These are phyloP conservation scores for Fraxinus excelsior DNA, from an alignment of 257 asterid species.

Conservation along the genomic window DNA sequence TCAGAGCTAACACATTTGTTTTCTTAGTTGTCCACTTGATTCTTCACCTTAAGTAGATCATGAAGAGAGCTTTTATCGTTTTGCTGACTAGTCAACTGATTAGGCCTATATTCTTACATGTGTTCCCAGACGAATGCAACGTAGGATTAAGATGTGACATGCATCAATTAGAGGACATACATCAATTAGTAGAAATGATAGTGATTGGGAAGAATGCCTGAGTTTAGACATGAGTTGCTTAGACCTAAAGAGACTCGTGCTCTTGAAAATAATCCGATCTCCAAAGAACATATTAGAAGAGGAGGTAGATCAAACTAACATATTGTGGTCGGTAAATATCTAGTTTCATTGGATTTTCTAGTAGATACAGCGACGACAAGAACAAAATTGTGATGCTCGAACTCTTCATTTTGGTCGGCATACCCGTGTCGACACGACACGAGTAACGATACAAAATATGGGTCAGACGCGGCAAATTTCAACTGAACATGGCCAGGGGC, in stretches of 20 bases:
- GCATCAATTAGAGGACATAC: not conserved
- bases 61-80: not conserved
- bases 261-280: not conserved
- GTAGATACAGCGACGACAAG: not conserved
- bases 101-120: not conserved
- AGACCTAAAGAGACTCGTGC: not conserved
- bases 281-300: not conserved
- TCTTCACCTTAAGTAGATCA: not conserved
- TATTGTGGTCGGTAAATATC: not conserved
- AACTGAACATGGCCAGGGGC: too few species aligned
- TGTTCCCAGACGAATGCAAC: not conserved
- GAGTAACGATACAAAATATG: too few species aligned
- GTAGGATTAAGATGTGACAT: not conserved
- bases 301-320: not conserved
- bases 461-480: too few species aligned
- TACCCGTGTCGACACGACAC: too few species aligned
- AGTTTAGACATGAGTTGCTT: not conserved
- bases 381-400: too few species aligned
- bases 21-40: not conserved
- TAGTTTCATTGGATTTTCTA: not conserved
- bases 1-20: not conserved
- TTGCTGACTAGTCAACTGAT: not conserved
- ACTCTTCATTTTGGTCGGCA: too few species aligned
- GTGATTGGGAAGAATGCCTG: not conserved
- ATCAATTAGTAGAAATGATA: not conserved